Base-by-base conservation (phyloP, 2,329 filamentous ascomycete species). In the Tolypocladium pustulatum region DNA sequence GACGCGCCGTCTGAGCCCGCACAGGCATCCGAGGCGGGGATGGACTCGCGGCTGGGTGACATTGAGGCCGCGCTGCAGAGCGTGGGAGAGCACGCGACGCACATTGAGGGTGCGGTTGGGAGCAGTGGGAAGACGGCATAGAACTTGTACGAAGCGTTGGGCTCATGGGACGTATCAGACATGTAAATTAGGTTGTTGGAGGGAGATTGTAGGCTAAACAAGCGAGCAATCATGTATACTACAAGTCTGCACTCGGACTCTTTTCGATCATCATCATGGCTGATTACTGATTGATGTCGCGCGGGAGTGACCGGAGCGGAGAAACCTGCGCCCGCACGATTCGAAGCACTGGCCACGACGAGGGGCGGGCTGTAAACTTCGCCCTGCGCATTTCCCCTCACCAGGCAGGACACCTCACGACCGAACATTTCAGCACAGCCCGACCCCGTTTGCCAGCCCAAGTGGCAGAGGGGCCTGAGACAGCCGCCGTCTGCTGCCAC, bases 391-490 rank as follows among this genome's bases (percentile, higher is more conserved):
- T 66, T 68, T 71, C 67, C 68, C 67, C 69, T 71, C 68, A 68
- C 66, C 65, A 54, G 65, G 65, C 67, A 64, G 63, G 58, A 63
- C 62, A 66, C 67, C 72, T 70, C 71, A 72, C 71, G 69, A 73
- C 72, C 37, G 73, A 72, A 77, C 69, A 75, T 75, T 72, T 77
- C 74, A 76, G 74, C 72, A 76, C 74, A 74, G 71, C 66, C 41
- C 53, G 46, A n/a, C 40, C 56, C 56, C 32, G 13, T 30, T 7
- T 30, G n/a, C 38, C 36, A 7, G 30, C 30, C 49, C 49, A n/a
- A 53, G 49, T 36, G 49, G 41, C 46, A n/a, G 46, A 10, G 46
- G 17, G 49, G 49, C 49, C 9, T n/a, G 3, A 20, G 3, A 17
- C 9, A 12, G 2, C 15, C n/a, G 13, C n/a, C n/a, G n/a, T n/a